These are phyloP conservation scores for Pythium sp. DNA, from an alignment of 352 stramenopile genomes.

Conservation along the genomic window DNA sequence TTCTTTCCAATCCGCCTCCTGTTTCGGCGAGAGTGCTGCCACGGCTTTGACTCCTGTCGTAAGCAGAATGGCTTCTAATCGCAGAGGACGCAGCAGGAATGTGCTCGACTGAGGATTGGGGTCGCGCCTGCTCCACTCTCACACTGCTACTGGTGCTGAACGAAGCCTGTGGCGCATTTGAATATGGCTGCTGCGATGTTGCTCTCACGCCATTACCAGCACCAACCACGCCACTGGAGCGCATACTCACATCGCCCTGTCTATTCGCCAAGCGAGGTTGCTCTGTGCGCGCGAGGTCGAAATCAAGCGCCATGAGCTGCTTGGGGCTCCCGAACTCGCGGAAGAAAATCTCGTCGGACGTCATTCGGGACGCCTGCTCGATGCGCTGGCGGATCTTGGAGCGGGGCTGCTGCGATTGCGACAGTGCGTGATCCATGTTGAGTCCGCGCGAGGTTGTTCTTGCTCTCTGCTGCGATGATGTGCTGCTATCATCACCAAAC, in stretches of 20 bases:
- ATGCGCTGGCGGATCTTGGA: slow-evolving; percentile 54
- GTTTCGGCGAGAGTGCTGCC: neutral
- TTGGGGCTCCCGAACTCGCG: slow-evolving; percentile 57
- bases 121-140: neutral
- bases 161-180: neutral
- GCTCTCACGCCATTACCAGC: neutral
- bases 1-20: neutral
- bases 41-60: neutral
- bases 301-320: slow-evolving; percentile 36
- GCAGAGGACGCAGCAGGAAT: neutral
- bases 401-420: slow-evolving; percentile 13
- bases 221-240: neutral
- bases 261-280: slow-evolving; percentile 7
- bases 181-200: neutral
- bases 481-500: slow-evolving; percentile 22
- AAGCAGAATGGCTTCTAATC: neutral
- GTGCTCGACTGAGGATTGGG: neutral
- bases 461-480: neutral
- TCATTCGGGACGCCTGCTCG: slow-evolving; percentile 35
- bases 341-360: slow-evolving; percentile 63
- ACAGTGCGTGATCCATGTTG: neutral
- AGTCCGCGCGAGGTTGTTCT: slow-evolving; percentile 5
- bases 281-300: slow-evolving; percentile 33
- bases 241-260: neutral
- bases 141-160: neutral